These are phyloP conservation scores for Ceratocystis destructans DNA, from an alignment of 2,329 filamentous ascomycete genomes.

Conservation along the genomic window DNA sequence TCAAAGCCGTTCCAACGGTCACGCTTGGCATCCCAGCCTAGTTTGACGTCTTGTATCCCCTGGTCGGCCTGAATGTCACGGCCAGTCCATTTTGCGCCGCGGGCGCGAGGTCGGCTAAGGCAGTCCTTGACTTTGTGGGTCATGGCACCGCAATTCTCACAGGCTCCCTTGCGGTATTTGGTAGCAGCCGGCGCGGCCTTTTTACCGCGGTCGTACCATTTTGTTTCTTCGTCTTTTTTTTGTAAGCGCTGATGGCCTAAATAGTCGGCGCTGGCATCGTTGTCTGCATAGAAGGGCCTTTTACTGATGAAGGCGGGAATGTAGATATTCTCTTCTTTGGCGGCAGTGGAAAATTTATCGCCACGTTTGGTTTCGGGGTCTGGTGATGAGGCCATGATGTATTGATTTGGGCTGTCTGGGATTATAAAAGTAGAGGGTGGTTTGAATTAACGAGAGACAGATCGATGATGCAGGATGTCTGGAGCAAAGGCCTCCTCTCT, in stretches of 20 bases:
- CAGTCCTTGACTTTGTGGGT: constrained; percentile 94
- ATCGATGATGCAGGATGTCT: neutral
- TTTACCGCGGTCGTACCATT: constrained; percentile 81
- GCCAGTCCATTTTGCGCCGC: constrained; percentile 83
- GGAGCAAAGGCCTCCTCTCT: neutral
- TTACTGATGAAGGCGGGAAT: constrained; percentile 97
- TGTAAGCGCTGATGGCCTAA: constrained; percentile 90
- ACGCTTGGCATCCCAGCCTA: constrained; percentile 94
- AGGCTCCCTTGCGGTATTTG: constrained; percentile 94
- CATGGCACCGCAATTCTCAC: constrained; percentile 96
- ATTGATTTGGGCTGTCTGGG: neutral
- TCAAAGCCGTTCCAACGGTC: constrained; percentile 99
- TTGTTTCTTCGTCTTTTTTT: constrained; percentile 37
- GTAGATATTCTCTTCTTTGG: constrained; percentile 93
- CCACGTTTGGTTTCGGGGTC: constrained; percentile 3
- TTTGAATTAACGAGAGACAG: neutral
- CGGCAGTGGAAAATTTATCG: constrained; percentile 27
- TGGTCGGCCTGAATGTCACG: constrained; percentile 91
- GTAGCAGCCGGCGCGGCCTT: constrained; percentile 77
- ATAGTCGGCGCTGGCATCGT: constrained; percentile 69
- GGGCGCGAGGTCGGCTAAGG: constrained; percentile 71
- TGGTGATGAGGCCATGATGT: constrained; percentile 7
- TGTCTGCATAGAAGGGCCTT: constrained; percentile 80
- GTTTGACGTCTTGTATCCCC: constrained; percentile 64
- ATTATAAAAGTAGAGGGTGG: neutral